phyloP scores from a whole-genome alignment of 1,284 basidiomycete species.

The Amylostereum chailletii region DNA sequence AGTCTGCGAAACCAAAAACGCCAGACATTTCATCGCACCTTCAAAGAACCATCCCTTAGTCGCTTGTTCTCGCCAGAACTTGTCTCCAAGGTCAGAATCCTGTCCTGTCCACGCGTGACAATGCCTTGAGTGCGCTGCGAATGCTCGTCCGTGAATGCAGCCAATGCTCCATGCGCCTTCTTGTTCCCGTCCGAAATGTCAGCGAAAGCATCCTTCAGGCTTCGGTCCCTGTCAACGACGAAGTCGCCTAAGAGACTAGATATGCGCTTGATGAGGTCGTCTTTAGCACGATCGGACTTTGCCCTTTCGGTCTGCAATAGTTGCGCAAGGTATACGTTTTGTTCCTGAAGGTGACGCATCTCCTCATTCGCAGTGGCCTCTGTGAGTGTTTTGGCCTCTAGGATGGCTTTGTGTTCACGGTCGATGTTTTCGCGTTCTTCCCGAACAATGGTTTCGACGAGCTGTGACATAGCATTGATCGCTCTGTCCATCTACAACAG shows the following conservation, averaged over 20 bases:
- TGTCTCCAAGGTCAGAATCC: constrained; percentile 35
- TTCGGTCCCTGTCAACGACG: constrained; percentile 58
- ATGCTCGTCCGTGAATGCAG: constrained; percentile 39
- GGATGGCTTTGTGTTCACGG: constrained; percentile 42
- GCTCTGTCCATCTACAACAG: constrained; percentile 40
- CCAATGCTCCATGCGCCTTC: constrained; percentile 42
- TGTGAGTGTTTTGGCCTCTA: constrained; percentile 41
- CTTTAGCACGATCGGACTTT: constrained; percentile 58
- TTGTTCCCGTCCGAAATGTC: constrained; percentile 49
- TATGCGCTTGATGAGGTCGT: constrained; percentile 66
- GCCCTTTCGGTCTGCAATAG: constrained; percentile 61
- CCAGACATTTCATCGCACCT: constrained; percentile 32
- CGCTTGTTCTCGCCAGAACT: constrained; percentile 44
- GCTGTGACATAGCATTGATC: constrained; percentile 37
- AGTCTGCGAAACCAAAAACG: not conserved
- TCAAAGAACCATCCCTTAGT: constrained; percentile 46
- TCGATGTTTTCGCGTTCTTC: constrained; percentile 53
- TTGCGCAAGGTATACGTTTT: constrained; percentile 61
- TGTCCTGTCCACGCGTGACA: constrained; percentile 29
- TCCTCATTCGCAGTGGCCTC: constrained; percentile 49
- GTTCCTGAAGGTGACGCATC: constrained; percentile 56
- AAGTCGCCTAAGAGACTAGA: constrained; percentile 66
- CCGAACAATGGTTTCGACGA: constrained; percentile 53
- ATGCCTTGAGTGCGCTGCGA: constrained; percentile 34
- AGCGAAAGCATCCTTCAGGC: constrained; percentile 53